Conservation (phyloP, 2,329 filamentous ascomycete genomes). For the Corniculantispora saksenae region DNA sequence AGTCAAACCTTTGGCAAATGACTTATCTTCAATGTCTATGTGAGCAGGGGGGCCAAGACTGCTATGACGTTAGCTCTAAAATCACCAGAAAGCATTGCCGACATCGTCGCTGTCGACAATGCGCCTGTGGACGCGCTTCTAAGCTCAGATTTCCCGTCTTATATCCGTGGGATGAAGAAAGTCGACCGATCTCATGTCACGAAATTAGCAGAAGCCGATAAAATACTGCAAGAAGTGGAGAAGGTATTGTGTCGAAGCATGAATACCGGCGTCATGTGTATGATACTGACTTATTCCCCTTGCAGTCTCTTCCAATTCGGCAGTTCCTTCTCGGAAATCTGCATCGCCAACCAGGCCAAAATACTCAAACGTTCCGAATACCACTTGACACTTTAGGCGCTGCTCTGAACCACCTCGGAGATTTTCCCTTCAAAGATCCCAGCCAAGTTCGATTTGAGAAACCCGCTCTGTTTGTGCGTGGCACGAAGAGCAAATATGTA, state of each 20-base stretch:
- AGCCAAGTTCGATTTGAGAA: slow-evolving; percentile 69
- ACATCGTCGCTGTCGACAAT: slow-evolving; percentile 86
- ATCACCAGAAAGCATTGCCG: slow-evolving; percentile 65
- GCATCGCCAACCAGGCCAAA: slow-evolving; percentile 52
- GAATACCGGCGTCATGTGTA: not conserved
- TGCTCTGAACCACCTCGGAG: slow-evolving; percentile 73
- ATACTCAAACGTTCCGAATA: slow-evolving; percentile 72
- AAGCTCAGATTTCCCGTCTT: slow-evolving; percentile 72
- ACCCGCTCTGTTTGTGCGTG: slow-evolving; percentile 77
- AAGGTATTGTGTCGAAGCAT: slow-evolving; percentile 43
- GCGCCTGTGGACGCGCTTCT: slow-evolving; percentile 81
- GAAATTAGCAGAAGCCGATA: slow-evolving; percentile 76
- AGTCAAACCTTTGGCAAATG: not conserved
- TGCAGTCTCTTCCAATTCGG: slow-evolving; percentile 69
- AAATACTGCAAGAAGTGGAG: slow-evolving; percentile 75
- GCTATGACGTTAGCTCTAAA: slow-evolving; percentile 84
- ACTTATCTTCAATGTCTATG: not conserved
- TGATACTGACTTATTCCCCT: not conserved
- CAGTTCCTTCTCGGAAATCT: slow-evolving; percentile 93
- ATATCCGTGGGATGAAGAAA: slow-evolving; percentile 80
- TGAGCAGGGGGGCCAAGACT: slow-evolving; percentile 77
- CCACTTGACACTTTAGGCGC: slow-evolving; percentile 71
- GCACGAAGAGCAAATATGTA: slow-evolving; percentile 76
- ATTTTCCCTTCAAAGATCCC: slow-evolving; percentile 83
- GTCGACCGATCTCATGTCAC: slow-evolving; percentile 70